phyloP scores from a whole-genome alignment of 164 flowering plant genomes.

The Vitis amurensis region DNA sequence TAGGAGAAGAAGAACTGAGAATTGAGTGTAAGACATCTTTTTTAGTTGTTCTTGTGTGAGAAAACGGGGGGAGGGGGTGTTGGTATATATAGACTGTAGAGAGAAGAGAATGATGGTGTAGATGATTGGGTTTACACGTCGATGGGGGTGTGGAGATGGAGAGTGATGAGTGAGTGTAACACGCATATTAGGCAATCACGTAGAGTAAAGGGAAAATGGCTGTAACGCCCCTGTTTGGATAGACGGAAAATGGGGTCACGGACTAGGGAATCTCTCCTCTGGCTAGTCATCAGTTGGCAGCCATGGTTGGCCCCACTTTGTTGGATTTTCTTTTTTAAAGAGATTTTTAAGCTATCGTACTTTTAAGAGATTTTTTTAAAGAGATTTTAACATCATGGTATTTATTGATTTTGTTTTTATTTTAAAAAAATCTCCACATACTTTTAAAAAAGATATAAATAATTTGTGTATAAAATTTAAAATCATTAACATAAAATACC shows the following conservation, averaged over 20 bases:
- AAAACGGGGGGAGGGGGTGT: background rate
- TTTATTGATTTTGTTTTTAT: too few species aligned
- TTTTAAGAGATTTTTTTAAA: too few species aligned
- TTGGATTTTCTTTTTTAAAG: too few species aligned
- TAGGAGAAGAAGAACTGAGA: constrained; percentile 2
- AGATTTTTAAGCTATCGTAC: too few species aligned
- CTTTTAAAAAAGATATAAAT: too few species aligned
- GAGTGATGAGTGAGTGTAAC: constrained; percentile 1
- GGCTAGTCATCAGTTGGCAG: background rate
- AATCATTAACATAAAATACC: too few species aligned
- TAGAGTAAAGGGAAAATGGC: background rate
- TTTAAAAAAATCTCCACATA: too few species aligned
- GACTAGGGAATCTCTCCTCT: constrained; percentile 5
- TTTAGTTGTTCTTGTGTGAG: background rate
- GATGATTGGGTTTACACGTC: constrained; percentile 40
- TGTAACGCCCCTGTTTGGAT: background rate
- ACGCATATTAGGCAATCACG: constrained; percentile 4
- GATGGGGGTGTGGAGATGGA: constrained; percentile 4
- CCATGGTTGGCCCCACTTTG: too few species aligned
- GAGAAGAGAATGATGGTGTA: constrained; percentile 1
- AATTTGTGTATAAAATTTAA: too few species aligned
- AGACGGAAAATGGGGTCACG: background rate
- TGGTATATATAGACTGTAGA: constrained; percentile 6
- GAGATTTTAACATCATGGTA: too few species aligned
- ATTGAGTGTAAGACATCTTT: constrained; percentile 4